Evolutionary conservation across 768 basidiomycete genomes (phyloP).

Genomic region (Tulasnella sp.): DNA sequence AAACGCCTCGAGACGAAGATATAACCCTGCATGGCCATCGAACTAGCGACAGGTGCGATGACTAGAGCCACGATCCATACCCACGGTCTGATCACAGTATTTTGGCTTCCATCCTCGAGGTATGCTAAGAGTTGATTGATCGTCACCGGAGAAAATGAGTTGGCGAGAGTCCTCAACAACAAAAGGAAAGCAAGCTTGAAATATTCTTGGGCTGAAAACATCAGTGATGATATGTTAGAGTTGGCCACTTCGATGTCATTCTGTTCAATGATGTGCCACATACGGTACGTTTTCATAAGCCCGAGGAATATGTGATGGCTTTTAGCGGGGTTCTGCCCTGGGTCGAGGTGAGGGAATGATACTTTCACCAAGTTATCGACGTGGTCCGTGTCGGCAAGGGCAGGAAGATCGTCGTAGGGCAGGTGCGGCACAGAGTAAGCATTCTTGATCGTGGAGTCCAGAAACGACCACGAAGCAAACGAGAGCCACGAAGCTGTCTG

Average conservation of each 20-base stretch:
- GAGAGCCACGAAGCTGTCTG: slow-evolving; percentile 42
- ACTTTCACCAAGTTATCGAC: slow-evolving; percentile 27
- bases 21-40: slow-evolving; percentile 44
- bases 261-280: neutral
- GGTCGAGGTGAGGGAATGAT: slow-evolving; percentile 25
- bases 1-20: slow-evolving; percentile 38
- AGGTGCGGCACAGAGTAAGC: slow-evolving; percentile 39
- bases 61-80: slow-evolving; percentile 34
- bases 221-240: neutral
- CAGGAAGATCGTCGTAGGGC: slow-evolving; percentile 35
- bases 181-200: slow-evolving; percentile 19
- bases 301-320: slow-evolving; percentile 25
- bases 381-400: slow-evolving; percentile 36
- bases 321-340: slow-evolving; percentile 25
- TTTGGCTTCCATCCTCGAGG: slow-evolving; percentile 43
- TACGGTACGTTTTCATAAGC: slow-evolving; percentile 24
- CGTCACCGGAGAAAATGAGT: slow-evolving; percentile 4
- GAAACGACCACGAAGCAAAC: slow-evolving; percentile 38
- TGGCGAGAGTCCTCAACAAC: neutral
- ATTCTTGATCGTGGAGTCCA: slow-evolving; percentile 41
- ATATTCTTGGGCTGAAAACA: slow-evolving; percentile 15
- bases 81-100: slow-evolving; percentile 48
- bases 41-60: slow-evolving; percentile 23
- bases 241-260: too few species aligned
- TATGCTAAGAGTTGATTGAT: slow-evolving; percentile 32